Evolutionary conservation across 345 rosid species (phyloP).

Genomic region (Sonneratia caseolaris): DNA sequence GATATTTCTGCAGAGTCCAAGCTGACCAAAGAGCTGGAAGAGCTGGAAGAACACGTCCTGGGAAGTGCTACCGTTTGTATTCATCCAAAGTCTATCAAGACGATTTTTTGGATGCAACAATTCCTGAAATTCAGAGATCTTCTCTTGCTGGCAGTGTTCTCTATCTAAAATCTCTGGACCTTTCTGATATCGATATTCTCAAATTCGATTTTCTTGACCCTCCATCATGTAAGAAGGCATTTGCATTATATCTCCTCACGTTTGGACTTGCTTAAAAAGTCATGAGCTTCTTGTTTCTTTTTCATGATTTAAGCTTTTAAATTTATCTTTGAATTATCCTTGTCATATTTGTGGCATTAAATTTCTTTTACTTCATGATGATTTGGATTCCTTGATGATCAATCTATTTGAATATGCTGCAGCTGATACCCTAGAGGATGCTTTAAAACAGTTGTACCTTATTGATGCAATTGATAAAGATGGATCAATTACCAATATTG

Average conservation of each 20-base stretch:
- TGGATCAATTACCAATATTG: constrained; percentile 74
- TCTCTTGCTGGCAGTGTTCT: constrained; percentile 95
- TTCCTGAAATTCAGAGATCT: constrained; percentile 94
- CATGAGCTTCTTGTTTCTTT: neutral
- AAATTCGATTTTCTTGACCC: constrained; percentile 94
- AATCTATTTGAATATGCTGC: constrained; percentile 21
- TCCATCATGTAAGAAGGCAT: constrained; percentile 63
- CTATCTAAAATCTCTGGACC: constrained; percentile 88
- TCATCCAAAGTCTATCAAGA: constrained; percentile 65
- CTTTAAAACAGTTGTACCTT: constrained; percentile 77
- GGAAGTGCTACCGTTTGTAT: constrained; percentile 88
- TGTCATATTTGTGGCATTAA: neutral
- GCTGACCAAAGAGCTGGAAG: constrained; percentile 98
- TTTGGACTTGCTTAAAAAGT: constrained; percentile 2
- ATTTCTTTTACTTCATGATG: neutral
- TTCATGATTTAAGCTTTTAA: neutral
- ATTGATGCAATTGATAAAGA: constrained; percentile 87
- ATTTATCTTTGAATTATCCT: neutral
- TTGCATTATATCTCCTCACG: constrained; percentile 1
- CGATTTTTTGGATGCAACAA: constrained; percentile 76
- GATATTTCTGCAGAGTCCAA: constrained; percentile 60
- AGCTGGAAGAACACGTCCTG: constrained; percentile 97
- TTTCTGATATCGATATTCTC: constrained; percentile 78
- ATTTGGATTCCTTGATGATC: neutral
- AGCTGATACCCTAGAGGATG: constrained; percentile 86